Conservation (phyloP, 176 grass and related monocot genomes). For the Pontederia crassipes region DNA sequence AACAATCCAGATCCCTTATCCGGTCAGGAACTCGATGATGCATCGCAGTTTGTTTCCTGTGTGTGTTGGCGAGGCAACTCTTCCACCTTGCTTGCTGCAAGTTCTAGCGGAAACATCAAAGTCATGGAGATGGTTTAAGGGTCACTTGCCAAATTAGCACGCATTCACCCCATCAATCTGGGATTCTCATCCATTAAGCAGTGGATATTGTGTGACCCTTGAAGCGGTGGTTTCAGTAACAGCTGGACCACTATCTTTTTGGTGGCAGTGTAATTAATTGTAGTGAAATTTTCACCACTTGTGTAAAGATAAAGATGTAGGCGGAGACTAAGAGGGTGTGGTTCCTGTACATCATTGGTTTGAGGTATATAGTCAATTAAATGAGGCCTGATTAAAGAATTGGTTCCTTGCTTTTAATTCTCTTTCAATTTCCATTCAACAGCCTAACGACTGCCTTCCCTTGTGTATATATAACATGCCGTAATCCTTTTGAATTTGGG, state of each 20-base stretch:
- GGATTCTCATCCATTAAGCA: neutral
- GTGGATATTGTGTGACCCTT: neutral
- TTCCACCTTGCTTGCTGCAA: constrained; percentile 71
- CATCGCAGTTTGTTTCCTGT: constrained; percentile 83
- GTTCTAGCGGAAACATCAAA: constrained; percentile 87
- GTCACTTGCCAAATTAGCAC: neutral
- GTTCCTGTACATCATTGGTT: neutral
- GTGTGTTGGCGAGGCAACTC: constrained; percentile 87
- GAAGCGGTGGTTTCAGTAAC: too few species aligned
- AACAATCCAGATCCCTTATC: constrained; percentile 65
- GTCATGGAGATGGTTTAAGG: constrained; percentile 82
- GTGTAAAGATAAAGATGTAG: neutral
- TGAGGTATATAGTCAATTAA: neutral
- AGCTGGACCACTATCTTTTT: too few species aligned
- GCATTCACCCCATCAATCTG: neutral
- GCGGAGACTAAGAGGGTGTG: neutral
- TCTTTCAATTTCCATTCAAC: too few species aligned
- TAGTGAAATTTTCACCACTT: neutral
- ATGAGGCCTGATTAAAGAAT: neutral
- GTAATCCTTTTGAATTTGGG: too few species aligned
- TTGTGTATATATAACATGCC: too few species aligned
- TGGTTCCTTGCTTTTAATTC: too few species aligned
- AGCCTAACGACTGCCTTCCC: too few species aligned
- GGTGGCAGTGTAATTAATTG: too few species aligned
- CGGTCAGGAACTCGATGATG: constrained; percentile 77